phyloP scores from a whole-genome alignment of 2,329 filamentous ascomycete genomes.

The Chrysoporthe deuterocubensis region DNA sequence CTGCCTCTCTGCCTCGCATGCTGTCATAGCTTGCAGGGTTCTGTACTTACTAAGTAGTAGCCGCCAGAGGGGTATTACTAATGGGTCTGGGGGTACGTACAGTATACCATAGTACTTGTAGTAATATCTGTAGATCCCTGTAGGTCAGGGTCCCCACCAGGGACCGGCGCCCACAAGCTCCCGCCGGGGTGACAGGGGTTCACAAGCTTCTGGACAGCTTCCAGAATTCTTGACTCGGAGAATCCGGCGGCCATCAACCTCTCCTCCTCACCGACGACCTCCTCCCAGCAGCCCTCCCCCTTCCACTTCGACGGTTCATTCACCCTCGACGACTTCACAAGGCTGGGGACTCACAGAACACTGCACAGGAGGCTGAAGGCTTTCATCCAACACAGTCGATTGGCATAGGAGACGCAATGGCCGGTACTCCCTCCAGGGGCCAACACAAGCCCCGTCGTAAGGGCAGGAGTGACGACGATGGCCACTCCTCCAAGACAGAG shows the following conservation, averaged over 20 bases:
- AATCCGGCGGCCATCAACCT: constrained; percentile 6
- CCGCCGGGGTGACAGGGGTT: constrained; percentile 22
- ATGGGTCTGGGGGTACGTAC: neutral
- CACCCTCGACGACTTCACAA: neutral
- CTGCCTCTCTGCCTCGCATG: neutral
- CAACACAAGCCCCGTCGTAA: constrained; percentile 65
- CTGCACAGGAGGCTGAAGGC: neutral
- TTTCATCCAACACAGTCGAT: neutral
- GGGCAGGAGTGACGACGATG: constrained; percentile 51
- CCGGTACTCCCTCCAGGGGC: constrained; percentile 50
- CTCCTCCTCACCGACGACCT: constrained; percentile 12
- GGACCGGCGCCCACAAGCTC: constrained; percentile 15
- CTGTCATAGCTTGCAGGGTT: constrained; percentile 23
- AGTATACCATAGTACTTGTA: constrained; percentile 9
- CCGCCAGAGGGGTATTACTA: too few species aligned
- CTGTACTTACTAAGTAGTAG: neutral
- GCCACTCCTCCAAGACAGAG: constrained; percentile 42
- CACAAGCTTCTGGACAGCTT: constrained; percentile 27
- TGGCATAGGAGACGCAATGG: constrained; percentile 44
- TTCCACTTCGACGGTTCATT: constrained; percentile 9
- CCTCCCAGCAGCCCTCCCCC: constrained; percentile 1
- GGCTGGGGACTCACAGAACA: neutral
- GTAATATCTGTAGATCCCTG: neutral
- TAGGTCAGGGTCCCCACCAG: constrained; percentile 7
- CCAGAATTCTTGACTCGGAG: constrained; percentile 17